These are phyloP conservation scores for Jamesozyma spencerorum DNA, from an alignment of 805 yeast species.

Conservation along the genomic window DNA sequence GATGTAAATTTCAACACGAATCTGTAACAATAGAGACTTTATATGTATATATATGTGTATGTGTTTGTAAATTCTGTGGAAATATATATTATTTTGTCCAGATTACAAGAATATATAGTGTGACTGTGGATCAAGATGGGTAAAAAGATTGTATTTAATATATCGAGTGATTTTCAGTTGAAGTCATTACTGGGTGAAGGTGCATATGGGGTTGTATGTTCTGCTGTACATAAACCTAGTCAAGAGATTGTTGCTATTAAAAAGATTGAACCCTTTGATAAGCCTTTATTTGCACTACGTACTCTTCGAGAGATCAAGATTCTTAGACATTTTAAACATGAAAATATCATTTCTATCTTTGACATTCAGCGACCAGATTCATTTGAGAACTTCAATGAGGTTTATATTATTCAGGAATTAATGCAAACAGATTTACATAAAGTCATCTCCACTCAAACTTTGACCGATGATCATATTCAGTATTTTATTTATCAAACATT, in stretches of 20 bases:
- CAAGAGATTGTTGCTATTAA: slow-evolving; percentile 90
- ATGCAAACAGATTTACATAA: slow-evolving; percentile 85
- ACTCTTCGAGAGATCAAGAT: slow-evolving; percentile 85
- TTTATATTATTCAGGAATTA: slow-evolving; percentile 76
- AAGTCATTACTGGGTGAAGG: slow-evolving; percentile 88
- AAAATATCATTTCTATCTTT: slow-evolving; percentile 79
- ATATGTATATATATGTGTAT: not conserved
- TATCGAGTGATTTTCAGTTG: slow-evolving; percentile 78
- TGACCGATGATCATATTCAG: slow-evolving; percentile 89
- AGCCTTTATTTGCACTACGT: slow-evolving; percentile 79
- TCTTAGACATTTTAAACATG: slow-evolving; percentile 84
- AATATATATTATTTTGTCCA: no score
- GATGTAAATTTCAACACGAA: not conserved
- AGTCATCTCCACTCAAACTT: slow-evolving; percentile 69
- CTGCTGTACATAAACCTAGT: slow-evolving; percentile 79
- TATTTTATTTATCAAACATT: slow-evolving; percentile 87
- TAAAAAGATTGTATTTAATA: slow-evolving; percentile 58
- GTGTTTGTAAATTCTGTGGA: not conserved
- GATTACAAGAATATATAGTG: no score
- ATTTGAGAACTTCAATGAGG: slow-evolving; percentile 73
- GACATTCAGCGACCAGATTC: slow-evolving; percentile 81
- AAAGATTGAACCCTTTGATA: slow-evolving; percentile 85
- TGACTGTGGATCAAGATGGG: no score
- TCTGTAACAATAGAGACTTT: not conserved
- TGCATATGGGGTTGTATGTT: slow-evolving; percentile 90